phyloP scores from a whole-genome alignment of 1,284 basidiomycete genomes.

The Neonothopanus nambi region DNA sequence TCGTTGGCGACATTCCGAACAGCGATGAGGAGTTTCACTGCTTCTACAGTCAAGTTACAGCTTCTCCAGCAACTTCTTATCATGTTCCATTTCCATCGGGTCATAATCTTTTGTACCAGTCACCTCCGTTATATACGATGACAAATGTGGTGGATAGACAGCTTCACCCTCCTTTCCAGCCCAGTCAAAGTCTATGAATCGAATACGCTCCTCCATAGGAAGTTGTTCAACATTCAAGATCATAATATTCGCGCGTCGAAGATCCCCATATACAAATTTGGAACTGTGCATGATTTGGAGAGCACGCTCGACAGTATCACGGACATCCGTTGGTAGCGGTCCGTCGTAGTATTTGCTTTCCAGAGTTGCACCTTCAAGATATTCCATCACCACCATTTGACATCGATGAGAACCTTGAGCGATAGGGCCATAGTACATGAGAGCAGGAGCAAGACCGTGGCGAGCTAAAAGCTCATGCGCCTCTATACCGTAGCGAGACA shows the following conservation, averaged over 20 bases:
- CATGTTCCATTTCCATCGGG: no score
- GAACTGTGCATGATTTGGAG: slow-evolving; percentile 4
- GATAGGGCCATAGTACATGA: no score
- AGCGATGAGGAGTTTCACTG: no score
- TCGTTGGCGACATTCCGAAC: slow-evolving; percentile 21
- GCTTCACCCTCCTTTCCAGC: no score
- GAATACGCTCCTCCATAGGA: slow-evolving; percentile 1
- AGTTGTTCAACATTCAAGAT: neutral
- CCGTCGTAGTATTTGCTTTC: neutral
- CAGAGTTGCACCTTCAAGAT: slow-evolving; percentile 8
- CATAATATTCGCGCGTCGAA: slow-evolving; percentile 13
- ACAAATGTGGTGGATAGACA: no score
- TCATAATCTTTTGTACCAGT: no score
- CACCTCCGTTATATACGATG: no score
- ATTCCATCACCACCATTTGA: slow-evolving; percentile 18
- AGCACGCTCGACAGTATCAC: neutral
- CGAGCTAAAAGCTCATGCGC: slow-evolving; percentile 13
- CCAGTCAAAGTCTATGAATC: slow-evolving; percentile 18
- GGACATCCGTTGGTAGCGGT: neutral
- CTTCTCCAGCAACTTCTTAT: no score
- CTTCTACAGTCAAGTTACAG: no score
- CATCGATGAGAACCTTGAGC: no score
- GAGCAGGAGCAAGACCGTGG: no score
- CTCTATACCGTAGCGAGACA: slow-evolving; percentile 10
- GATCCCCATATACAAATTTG: slow-evolving; percentile 11